phyloP scores from a whole-genome alignment of 805 yeast genomes.

The Metschnikowia dekortorum region DNA sequence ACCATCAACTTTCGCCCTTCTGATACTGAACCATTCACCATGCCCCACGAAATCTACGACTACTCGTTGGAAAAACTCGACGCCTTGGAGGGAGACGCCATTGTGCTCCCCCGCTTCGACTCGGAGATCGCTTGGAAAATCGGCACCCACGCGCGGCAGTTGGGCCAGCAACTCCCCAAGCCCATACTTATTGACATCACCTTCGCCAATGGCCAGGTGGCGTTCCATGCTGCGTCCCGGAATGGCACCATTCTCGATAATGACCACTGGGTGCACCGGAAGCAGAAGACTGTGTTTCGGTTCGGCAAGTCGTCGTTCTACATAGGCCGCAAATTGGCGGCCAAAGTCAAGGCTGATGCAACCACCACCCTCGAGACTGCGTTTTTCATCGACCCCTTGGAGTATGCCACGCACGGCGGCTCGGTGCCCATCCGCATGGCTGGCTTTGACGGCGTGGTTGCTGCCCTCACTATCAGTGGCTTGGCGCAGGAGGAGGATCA shows the following conservation, averaged over 20 bases:
- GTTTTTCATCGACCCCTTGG: constrained; percentile 35
- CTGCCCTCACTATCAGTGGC: constrained; percentile 53
- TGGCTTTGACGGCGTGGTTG: constrained; percentile 36
- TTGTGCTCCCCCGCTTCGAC: constrained; percentile 24
- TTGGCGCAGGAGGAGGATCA: constrained; percentile 55
- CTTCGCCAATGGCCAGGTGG: constrained; percentile 39
- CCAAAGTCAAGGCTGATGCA: constrained; percentile 18
- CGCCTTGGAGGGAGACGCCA: constrained; percentile 12
- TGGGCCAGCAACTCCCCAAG: constrained; percentile 26
- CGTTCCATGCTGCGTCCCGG: constrained; percentile 42
- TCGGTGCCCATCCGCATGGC: constrained; percentile 45
- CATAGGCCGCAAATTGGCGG: constrained; percentile 41
- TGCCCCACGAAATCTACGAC: constrained; percentile 7
- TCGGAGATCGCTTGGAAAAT: constrained; percentile 42
- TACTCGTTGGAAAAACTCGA: constrained; percentile 8
- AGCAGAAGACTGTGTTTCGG: constrained; percentile 45
- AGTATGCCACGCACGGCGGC: constrained; percentile 55
- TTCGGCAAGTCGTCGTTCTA: constrained; percentile 45
- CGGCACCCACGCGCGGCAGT: constrained; percentile 38
- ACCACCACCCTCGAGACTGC: constrained; percentile 31
- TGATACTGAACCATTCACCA: background rate
- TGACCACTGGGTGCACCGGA: constrained; percentile 50
- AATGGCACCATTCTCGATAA: constrained; percentile 44
- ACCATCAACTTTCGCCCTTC: background rate
- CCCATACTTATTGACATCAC: constrained; percentile 48